Conservation (phyloP, 805 yeast species). For the Candida argentea region DNA sequence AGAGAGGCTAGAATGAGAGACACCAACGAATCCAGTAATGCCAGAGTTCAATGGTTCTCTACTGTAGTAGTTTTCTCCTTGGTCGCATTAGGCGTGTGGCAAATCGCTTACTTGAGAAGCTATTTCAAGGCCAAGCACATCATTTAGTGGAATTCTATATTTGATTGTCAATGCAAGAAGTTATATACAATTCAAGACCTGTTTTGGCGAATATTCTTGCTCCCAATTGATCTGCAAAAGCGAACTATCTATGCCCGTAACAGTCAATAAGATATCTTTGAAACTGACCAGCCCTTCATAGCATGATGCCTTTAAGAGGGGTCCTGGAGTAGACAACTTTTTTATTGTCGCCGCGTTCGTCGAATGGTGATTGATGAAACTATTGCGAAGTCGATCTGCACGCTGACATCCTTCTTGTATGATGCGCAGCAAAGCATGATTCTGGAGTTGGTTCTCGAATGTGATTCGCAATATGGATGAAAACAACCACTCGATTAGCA, state of each 20-base stretch:
- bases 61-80: constrained; percentile 57
- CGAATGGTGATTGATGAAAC: too few species aligned
- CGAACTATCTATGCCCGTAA: not conserved
- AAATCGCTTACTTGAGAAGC: constrained; percentile 81
- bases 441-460: too few species aligned
- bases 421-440: too few species aligned
- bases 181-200: not conserved
- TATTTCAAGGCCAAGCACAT: constrained; percentile 85
- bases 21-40: constrained; percentile 93
- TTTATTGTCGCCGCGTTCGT: too few species aligned
- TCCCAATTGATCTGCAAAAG: not conserved
- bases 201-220: constrained; percentile 1
- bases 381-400: too few species aligned
- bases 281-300: too few species aligned
- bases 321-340: too few species aligned
- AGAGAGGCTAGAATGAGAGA: constrained; percentile 93
- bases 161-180: not conserved
- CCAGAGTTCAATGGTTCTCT: constrained; percentile 85
- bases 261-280: too few species aligned
- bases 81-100: constrained; percentile 82
- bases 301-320: too few species aligned
- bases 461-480: too few species aligned
- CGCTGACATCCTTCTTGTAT: too few species aligned
- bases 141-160: constrained; percentile 24
- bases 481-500: too few species aligned